phyloP scores from a whole-genome alignment of 352 stramenopile genomes.

The Globisporangium canariense region DNA sequence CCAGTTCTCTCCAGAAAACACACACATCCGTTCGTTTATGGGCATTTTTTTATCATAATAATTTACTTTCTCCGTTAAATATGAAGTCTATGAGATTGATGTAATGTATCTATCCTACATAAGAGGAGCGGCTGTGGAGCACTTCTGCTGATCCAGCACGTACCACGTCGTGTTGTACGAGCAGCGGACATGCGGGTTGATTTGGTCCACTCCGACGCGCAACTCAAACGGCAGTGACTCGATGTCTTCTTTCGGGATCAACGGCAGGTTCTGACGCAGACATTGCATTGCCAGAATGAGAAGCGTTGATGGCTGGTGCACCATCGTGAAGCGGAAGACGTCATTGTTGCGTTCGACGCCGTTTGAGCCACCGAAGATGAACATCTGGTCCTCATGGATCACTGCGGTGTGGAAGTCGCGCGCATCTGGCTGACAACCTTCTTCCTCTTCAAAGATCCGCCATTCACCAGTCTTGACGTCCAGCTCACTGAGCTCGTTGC shows the following conservation, averaged over 20 bases:
- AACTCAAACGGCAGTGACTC: constrained; percentile 59
- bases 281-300: constrained; percentile 69
- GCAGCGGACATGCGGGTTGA: constrained; percentile 65
- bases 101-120: constrained; percentile 29
- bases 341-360: constrained; percentile 83
- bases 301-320: constrained; percentile 59
- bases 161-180: constrained; percentile 70
- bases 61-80: constrained; percentile 48
- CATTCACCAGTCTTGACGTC: constrained; percentile 61
- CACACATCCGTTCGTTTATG: constrained; percentile 1
- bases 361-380: constrained; percentile 82
- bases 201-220: constrained; percentile 56
- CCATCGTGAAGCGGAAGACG: constrained; percentile 63
- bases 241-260: constrained; percentile 38
- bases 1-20: neutral
- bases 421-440: constrained; percentile 64
- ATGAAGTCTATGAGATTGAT: constrained; percentile 26
- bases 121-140: constrained; percentile 29
- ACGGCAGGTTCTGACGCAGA: constrained; percentile 42
- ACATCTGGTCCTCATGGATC: constrained; percentile 72
- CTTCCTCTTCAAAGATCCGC: constrained; percentile 55
- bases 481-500: constrained; percentile 70
- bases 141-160: constrained; percentile 46
- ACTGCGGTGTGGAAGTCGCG: constrained; percentile 81
- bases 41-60: constrained; percentile 21